Evolutionary conservation across 2,329 filamentous ascomycete genomes (phyloP).

Genomic region (Colletotrichum chlorophyti): DNA sequence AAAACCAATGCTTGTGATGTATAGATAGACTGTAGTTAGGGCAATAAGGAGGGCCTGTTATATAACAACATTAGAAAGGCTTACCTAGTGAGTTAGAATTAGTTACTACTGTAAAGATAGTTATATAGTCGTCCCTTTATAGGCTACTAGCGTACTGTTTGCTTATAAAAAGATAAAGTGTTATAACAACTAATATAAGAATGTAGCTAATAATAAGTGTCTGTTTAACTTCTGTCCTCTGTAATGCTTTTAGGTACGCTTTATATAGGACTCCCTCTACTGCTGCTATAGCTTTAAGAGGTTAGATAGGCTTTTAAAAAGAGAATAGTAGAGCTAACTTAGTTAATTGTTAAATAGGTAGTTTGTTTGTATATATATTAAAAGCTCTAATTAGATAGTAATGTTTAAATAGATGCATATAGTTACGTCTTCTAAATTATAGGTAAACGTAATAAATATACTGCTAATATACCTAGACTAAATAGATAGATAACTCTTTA

Average conservation of each 20-base stretch:
- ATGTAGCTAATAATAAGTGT: constrained; percentile 3
- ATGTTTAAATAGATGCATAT: background rate
- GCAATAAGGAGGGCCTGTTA: background rate
- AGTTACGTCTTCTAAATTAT: background rate
- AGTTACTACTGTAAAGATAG: background rate
- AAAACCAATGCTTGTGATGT: constrained; percentile 1
- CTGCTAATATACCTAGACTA: background rate
- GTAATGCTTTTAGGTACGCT: background rate
- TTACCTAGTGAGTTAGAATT: background rate
- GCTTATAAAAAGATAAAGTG: background rate
- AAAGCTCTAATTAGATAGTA: background rate
- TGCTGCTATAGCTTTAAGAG: background rate
- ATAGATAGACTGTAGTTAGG: background rate
- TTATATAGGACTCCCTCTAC: constrained; percentile 3
- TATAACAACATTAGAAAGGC: background rate
- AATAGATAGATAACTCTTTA: background rate
- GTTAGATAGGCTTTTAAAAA: background rate
- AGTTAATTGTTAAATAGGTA: constrained; percentile 1
- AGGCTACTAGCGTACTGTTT: background rate
- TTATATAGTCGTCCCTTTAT: background rate
- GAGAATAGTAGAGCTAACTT: background rate
- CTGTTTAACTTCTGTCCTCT: background rate
- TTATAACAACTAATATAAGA: background rate
- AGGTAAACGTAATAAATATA: background rate
- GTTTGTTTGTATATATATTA: background rate